phyloP scores from a whole-genome alignment of 1,284 basidiomycete species.

The Ustilago vetiveriae region DNA sequence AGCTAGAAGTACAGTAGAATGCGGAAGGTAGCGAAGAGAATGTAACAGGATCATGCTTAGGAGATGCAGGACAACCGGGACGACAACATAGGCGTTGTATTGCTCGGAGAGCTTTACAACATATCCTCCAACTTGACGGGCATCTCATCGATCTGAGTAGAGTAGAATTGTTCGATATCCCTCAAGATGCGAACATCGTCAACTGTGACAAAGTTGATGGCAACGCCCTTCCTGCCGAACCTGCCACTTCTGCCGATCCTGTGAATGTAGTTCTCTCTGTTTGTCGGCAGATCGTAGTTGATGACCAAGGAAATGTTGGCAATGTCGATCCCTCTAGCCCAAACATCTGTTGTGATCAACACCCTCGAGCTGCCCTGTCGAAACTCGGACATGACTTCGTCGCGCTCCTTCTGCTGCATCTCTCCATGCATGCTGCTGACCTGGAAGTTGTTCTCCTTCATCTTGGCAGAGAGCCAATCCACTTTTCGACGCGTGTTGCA shows the following conservation, averaged over 20 bases:
- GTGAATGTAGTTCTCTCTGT: conserved; percentile 92
- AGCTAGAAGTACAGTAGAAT: conserved; percentile 20
- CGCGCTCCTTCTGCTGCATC: conserved; percentile 98
- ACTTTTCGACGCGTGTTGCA: conserved; percentile 99
- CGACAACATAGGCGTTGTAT: too few relatives aligned
- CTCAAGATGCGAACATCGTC: conserved; percentile 70
- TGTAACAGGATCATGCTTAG: too few relatives aligned
- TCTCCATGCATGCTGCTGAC: conserved; percentile 79
- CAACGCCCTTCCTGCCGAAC: conserved; percentile 88
- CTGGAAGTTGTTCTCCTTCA: conserved; percentile 75
- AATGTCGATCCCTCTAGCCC: conserved; percentile 98
- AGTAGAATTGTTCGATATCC: conserved; percentile 65
- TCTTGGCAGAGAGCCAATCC: conserved; percentile 98
- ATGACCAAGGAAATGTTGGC: conserved; percentile 98
- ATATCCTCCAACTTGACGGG: conserved; percentile 66
- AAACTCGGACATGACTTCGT: conserved; percentile 99
- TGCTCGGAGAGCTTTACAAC: conserved; percentile 28
- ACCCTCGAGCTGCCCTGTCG: conserved; percentile 77
- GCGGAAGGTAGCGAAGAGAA: too few relatives aligned
- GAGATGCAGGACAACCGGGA: not conserved
- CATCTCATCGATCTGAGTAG: conserved; percentile 66
- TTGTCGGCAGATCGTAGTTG: conserved; percentile 88
- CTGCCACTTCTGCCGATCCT: conserved; percentile 94
- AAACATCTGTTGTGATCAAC: conserved; percentile 76
- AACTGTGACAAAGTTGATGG: conserved; percentile 74